Percentiles rank a stretch among this genome's conserved stretches.
These are phyloP conservation scores for Boletus bicolor DNA, from an alignment of 768 basidiomycete species.

Conservation along the genomic window DNA sequence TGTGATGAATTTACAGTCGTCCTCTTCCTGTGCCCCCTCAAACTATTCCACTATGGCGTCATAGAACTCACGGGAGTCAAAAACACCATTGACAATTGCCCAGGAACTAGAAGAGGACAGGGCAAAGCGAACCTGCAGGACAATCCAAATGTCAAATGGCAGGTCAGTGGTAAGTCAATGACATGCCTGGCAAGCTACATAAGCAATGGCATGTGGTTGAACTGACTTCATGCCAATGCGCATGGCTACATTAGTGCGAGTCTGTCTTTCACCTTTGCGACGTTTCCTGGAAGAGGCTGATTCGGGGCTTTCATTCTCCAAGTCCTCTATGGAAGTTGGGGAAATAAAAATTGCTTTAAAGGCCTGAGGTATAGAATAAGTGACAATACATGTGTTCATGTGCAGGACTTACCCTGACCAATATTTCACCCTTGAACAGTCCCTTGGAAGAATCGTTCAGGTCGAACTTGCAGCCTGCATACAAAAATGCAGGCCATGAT, in stretches of 20 bases:
- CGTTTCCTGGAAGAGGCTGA: not conserved
- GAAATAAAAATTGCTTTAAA: not conserved
- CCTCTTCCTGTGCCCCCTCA: too few relatives aligned
- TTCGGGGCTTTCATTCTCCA: not conserved
- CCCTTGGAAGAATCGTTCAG: too few relatives aligned
- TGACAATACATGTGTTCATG: too few relatives aligned
- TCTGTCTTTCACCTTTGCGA: too few relatives aligned
- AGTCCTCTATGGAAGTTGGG: not conserved
- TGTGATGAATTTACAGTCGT: too few relatives aligned
- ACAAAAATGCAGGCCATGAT: too few relatives aligned
- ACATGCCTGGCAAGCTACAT: not conserved
- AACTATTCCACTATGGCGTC: too few relatives aligned
- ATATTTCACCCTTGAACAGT: too few relatives aligned
- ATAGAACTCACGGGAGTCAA: too few relatives aligned
- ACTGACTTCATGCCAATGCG: not conserved
- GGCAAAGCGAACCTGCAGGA: not conserved
- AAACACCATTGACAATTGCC: too few relatives aligned
- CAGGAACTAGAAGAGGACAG: not conserved
- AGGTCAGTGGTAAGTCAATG: not conserved
- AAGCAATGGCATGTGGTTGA: not conserved
- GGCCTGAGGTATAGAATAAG: not conserved
- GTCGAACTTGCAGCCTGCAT: too few relatives aligned
- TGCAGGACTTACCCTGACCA: not conserved
- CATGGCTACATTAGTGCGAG: not conserved
- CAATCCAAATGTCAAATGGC: too few relatives aligned